Evolutionary conservation across 768 basidiomycete species (phyloP).

Genomic region (Suillus placidus): DNA sequence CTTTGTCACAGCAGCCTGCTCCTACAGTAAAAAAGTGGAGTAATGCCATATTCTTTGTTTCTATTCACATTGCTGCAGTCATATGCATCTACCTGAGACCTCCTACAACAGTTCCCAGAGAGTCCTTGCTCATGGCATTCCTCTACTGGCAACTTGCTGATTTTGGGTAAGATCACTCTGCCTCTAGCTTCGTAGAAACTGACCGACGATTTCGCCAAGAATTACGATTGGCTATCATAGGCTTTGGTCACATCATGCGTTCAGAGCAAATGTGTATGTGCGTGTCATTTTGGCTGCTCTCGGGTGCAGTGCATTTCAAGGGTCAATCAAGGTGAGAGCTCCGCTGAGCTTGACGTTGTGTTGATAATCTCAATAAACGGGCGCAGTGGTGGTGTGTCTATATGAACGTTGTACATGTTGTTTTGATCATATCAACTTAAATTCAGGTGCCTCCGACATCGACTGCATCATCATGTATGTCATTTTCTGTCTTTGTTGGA

Average conservation of each 20-base stretch:
- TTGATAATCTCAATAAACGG: not conserved
- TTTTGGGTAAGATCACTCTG: slow-evolving; percentile 55
- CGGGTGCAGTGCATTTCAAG: slow-evolving; percentile 77
- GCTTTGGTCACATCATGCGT: slow-evolving; percentile 76
- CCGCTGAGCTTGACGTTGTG: not conserved
- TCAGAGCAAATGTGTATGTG: slow-evolving; percentile 57
- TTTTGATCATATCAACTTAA: not conserved
- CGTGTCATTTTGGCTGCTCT: slow-evolving; percentile 62
- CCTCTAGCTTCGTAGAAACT: not conserved
- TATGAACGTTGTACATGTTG: not conserved
- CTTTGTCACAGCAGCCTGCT: not conserved
- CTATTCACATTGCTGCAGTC: slow-evolving; percentile 58
- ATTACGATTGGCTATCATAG: slow-evolving; percentile 80
- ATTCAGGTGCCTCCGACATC: slow-evolving; percentile 69
- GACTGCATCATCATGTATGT: slow-evolving; percentile 76
- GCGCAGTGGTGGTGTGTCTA: slow-evolving; percentile 55
- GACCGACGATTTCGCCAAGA: slow-evolving; percentile 34
- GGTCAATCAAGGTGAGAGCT: slow-evolving; percentile 67
- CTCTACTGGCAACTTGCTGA: slow-evolving; percentile 69
- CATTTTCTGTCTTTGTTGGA: not conserved
- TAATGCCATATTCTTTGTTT: slow-evolving; percentile 59
- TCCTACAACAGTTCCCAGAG: slow-evolving; percentile 41
- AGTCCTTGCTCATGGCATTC: slow-evolving; percentile 56
- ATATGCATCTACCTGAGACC: slow-evolving; percentile 57
- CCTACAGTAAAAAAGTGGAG: slow-evolving; percentile 52